Evolutionary conservation across 2,329 filamentous ascomycete species (phyloP), one percentile per base, ranked within the genome.

Genomic region (Ampelomyces quisqualis): DNA sequence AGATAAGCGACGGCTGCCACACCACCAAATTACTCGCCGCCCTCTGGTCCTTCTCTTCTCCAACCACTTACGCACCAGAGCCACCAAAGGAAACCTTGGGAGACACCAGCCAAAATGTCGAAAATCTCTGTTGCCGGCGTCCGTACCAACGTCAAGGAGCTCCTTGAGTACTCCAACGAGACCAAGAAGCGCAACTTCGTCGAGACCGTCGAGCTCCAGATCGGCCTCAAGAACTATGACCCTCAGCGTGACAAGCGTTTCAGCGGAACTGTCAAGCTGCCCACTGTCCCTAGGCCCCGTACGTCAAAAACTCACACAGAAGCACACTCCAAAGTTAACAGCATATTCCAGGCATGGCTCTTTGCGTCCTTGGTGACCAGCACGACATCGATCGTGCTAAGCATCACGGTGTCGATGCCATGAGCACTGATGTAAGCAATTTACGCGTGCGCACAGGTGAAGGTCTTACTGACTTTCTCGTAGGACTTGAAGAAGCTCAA

Each of bases 211-310:
- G 86, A 90, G 76, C 85, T 76, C 56, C 73, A 76, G 64, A 70
- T 72, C 58, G 69, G 69, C 53, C 59, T 72, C 54, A 72, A 72
- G 67, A 72, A 72, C 68, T 72, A 71, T 62, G 69, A 98, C 74
- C 91, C 93, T 71, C 82, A 97, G 86, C 91, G 93, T 89, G 93
- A 98, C 81, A 98, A 98, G 91, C 91, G 91, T 95, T 98, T 98
- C 91, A 95, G 88, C 45, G 93, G 93, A 77, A 97, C 93, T 75
- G 88, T 98, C 81, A 90, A 86, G 79, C 87, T 97, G 69, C 90
- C 91, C 62, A 80, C 83, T 69, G 81, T 97, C 64, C 93, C 90
- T 89, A 72, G 93, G 89, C 72, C 65, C 43, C 62, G 62, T 57
- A 51, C 47, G 55, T 54, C 11, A 13, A 40, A n/a, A n/a, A n/a